Percentiles rank a stretch among this genome's conserved stretches.
phyloP scores from a whole-genome alignment of 1,284 basidiomycete genomes.

The Ganoderma leucocontextum region DNA sequence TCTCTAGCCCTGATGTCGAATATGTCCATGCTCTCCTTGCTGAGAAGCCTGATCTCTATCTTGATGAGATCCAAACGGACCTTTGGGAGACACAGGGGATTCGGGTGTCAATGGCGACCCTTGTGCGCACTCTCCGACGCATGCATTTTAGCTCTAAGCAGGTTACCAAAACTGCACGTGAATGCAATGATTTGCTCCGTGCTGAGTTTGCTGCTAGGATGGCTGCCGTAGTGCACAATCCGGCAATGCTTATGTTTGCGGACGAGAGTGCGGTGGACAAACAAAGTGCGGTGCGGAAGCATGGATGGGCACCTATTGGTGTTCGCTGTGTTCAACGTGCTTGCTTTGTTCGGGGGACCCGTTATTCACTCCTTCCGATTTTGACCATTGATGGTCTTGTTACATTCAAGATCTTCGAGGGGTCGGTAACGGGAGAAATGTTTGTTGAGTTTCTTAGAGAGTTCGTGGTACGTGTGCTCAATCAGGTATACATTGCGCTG shows the following conservation, averaged over 20 bases:
- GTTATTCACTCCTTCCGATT: conserved; percentile 18
- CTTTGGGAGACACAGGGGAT: conserved; percentile 5
- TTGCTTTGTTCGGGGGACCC: not conserved
- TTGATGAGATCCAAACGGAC: conserved; percentile 16
- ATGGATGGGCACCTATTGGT: conserved; percentile 16
- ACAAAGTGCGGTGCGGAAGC: not conserved
- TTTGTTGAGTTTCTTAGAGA: conserved; percentile 14
- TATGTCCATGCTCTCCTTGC: conserved; percentile 7
- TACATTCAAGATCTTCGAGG: conserved; percentile 19
- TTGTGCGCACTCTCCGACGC: conserved; percentile 9
- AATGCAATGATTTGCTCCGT: conserved; percentile 19
- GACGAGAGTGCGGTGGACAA: conserved; percentile 20
- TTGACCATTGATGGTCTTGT: conserved; percentile 19
- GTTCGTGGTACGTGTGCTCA: conserved; percentile 4
- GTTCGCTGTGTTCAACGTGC: not conserved
- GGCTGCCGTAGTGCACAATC: conserved; percentile 4
- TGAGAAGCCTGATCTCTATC: conserved; percentile 13
- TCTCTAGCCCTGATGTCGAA: not conserved
- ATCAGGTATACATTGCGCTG: not conserved
- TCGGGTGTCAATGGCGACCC: conserved; percentile 11
- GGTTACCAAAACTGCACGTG: conserved; percentile 13
- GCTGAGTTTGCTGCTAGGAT: conserved; percentile 9
- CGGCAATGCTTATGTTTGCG: conserved; percentile 10
- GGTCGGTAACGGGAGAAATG: conserved; percentile 3
- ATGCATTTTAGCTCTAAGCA: conserved; percentile 8